A percentile compares a stretch with the other conserved stretches of the same genome.
phyloP scores from a whole-genome alignment of 805 yeast genomes.

The Wickerhamomyces chambardii region DNA sequence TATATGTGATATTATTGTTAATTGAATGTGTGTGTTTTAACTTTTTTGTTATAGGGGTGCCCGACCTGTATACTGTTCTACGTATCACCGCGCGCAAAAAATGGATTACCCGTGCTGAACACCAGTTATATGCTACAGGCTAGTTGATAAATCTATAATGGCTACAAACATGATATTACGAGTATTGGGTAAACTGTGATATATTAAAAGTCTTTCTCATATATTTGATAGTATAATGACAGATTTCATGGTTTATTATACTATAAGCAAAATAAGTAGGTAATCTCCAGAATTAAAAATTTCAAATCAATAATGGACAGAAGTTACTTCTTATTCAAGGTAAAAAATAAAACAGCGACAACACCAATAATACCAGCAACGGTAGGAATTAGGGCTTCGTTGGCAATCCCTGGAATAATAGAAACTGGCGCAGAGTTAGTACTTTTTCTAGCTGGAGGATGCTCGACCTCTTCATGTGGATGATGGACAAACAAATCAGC shows the following conservation, averaged over 20 bases:
- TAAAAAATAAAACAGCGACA: slow-evolving; percentile 45
- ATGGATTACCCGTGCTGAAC: too few relatives aligned
- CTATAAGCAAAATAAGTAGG: neutral
- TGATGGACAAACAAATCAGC: slow-evolving; percentile 71
- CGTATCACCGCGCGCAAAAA: too few relatives aligned
- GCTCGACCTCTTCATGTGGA: slow-evolving; percentile 36
- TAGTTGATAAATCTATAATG: too few relatives aligned
- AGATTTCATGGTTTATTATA: neutral
- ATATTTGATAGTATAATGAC: neutral
- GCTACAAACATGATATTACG: too few relatives aligned
- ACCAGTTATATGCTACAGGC: too few relatives aligned
- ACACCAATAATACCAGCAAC: slow-evolving; percentile 52
- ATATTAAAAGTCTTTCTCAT: slow-evolving; percentile 2
- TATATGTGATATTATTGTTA: too few relatives aligned
- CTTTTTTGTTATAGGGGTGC: too few relatives aligned
- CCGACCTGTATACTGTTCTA: too few relatives aligned
- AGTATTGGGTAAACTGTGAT: too few relatives aligned
- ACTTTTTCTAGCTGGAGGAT: slow-evolving; percentile 7
- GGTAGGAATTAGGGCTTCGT: slow-evolving; percentile 56
- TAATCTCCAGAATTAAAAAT: too few relatives aligned
- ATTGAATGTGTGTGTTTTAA: too few relatives aligned
- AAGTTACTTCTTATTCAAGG: slow-evolving; percentile 33
- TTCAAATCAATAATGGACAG: too few relatives aligned
- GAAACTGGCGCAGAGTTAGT: slow-evolving; percentile 6
- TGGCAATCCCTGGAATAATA: slow-evolving; percentile 45